phyloP scores from a whole-genome alignment of 805 yeast genomes.

The Komagataella pseudopastoris region DNA sequence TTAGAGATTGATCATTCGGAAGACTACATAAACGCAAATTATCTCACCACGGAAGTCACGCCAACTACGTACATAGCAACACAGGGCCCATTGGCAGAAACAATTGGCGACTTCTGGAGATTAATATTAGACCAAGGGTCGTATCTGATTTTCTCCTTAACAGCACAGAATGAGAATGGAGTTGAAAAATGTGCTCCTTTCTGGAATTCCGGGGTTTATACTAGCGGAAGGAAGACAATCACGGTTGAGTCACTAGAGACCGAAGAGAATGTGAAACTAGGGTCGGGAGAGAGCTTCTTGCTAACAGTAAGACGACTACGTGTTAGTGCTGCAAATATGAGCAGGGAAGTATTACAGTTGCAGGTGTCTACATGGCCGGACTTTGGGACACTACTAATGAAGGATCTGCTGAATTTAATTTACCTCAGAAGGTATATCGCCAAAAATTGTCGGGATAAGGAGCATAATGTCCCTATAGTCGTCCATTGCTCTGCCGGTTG shows the following conservation, averaged over 20 bases:
- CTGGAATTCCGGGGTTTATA: conserved; percentile 56
- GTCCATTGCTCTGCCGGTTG: conserved; percentile 97
- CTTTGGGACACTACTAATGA: conserved; percentile 46
- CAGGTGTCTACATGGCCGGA: conserved; percentile 80
- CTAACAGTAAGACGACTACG: conserved; percentile 27
- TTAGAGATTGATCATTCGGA: conserved; percentile 8
- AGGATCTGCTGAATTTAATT: conserved; percentile 32
- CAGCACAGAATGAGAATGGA: conserved; percentile 64
- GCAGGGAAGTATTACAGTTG: conserved; percentile 51
- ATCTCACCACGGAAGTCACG: conserved; percentile 30
- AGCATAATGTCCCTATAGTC: conserved; percentile 35
- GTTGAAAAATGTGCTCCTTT: conserved; percentile 72
- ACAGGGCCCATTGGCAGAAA: conserved; percentile 73
- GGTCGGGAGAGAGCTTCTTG: conserved; percentile 9
- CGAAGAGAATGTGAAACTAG: conserved; percentile 13
- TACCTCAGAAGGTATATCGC: conserved; percentile 6
- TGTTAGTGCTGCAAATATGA: conserved; percentile 17
- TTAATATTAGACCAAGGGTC: conserved; percentile 51
- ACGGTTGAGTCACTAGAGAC: conserved; percentile 12
- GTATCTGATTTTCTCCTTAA: conserved; percentile 60
- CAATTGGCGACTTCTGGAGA: conserved; percentile 78
- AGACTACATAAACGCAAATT: conserved; percentile 84
- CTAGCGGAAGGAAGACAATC: conserved; percentile 13
- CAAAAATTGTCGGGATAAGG: neutral
- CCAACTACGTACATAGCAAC: conserved; percentile 57